A percentile compares a stretch with the other conserved stretches of the same genome.
Evolutionary conservation across 306 rosid species (phyloP).

Genomic region (Cucumis cinereus): DNA sequence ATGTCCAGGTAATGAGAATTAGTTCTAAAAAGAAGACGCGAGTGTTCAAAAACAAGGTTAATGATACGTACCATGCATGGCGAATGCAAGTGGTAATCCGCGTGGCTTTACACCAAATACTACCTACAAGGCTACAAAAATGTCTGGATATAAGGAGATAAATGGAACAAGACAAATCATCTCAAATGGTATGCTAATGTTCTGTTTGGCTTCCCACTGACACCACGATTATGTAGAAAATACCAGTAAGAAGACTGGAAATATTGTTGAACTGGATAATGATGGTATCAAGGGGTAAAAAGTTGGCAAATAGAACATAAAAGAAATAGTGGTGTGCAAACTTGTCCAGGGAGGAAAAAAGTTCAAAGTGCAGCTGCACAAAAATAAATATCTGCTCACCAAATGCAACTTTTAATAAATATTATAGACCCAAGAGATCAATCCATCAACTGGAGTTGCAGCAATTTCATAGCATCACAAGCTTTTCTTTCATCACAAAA

Average conservation of each 20-base stretch:
- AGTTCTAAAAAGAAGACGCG: background rate
- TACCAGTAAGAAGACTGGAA: background rate
- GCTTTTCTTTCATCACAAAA: constrained; percentile 58
- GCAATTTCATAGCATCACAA: constrained; percentile 49
- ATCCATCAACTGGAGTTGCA: constrained; percentile 36
- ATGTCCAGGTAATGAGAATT: background rate
- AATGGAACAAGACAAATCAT: background rate
- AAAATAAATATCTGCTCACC: background rate
- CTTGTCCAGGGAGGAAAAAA: background rate
- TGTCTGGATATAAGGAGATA: background rate
- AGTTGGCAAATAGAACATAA: background rate
- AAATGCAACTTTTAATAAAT: background rate
- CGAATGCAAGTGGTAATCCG: background rate
- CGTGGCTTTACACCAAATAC: background rate
- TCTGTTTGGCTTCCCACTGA: background rate
- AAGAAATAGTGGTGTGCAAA: background rate
- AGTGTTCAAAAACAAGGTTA: background rate
- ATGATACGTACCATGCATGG: background rate
- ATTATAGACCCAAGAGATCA: constrained; percentile 1
- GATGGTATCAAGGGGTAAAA: background rate
- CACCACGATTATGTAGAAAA: constrained; percentile 2
- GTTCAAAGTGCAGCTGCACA: background rate
- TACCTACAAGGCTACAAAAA: background rate
- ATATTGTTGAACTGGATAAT: background rate
- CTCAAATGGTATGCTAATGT: background rate